Evolutionary conservation across 768 basidiomycete genomes (phyloP).

Genomic region (Lactarius tabidus): DNA sequence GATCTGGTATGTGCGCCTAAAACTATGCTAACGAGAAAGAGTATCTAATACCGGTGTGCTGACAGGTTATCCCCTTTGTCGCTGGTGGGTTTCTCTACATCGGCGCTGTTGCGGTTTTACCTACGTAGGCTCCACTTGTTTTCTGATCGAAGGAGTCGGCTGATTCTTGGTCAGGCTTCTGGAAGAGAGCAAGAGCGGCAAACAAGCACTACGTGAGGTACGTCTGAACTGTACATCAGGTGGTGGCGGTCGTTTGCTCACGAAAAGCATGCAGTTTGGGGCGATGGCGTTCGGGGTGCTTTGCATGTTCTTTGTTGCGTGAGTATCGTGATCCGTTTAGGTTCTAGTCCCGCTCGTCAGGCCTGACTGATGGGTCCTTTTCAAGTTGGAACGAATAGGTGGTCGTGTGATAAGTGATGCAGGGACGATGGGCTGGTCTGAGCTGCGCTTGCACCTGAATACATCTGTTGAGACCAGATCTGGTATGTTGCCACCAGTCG

Average conservation of each 20-base stretch:
- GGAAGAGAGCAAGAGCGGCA: slow-evolving; percentile 81
- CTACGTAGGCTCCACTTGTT: slow-evolving; percentile 58
- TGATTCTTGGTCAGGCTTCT: slow-evolving; percentile 51
- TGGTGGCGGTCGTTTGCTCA: slow-evolving; percentile 5
- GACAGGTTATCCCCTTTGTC: slow-evolving; percentile 82
- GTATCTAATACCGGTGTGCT: slow-evolving; percentile 19
- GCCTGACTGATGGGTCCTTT: slow-evolving; percentile 22
- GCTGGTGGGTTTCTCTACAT: slow-evolving; percentile 93
- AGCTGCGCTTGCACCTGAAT: slow-evolving; percentile 1
- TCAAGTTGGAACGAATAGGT: slow-evolving; percentile 73
- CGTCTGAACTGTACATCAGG: slow-evolving; percentile 27
- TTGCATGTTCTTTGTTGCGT: slow-evolving; percentile 93
- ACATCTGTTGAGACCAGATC: neutral
- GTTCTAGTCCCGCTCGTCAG: slow-evolving; percentile 11
- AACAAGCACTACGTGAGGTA: slow-evolving; percentile 89
- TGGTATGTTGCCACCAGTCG: neutral
- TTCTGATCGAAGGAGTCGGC: slow-evolving; percentile 16
- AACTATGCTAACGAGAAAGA: slow-evolving; percentile 16
- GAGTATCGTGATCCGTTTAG: slow-evolving; percentile 38
- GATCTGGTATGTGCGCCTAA: slow-evolving; percentile 63
- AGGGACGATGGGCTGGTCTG: slow-evolving; percentile 4
- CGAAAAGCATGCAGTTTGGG: slow-evolving; percentile 57
- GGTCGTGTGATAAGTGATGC: slow-evolving; percentile 22
- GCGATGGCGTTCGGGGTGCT: slow-evolving; percentile 88
- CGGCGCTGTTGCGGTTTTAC: slow-evolving; percentile 86